A percentile compares a stretch with the other conserved stretches of the same genome.
phyloP scores from a whole-genome alignment of 805 yeast species.

The Cyberlindnera xylosilytica region DNA sequence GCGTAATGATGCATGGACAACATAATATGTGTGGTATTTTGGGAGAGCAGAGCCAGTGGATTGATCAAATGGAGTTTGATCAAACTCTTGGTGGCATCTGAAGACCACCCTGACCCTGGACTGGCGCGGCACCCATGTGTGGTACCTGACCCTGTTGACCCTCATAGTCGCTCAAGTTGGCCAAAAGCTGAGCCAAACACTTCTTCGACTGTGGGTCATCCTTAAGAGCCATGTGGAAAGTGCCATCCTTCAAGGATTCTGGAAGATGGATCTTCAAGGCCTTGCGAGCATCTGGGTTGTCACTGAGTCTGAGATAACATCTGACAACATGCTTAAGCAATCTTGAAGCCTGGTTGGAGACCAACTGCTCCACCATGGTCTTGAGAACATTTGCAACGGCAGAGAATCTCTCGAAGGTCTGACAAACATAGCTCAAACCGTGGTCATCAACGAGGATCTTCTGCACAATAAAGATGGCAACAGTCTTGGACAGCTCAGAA shows the following conservation, averaged over 20 bases:
- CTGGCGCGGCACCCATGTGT: slow-evolving; percentile 5
- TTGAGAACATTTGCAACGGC: slow-evolving; percentile 89
- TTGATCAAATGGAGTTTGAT: neutral
- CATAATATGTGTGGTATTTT: neutral
- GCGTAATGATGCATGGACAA: neutral
- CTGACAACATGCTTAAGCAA: slow-evolving; percentile 89
- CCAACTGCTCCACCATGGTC: slow-evolving; percentile 83
- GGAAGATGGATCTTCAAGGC: slow-evolving; percentile 83
- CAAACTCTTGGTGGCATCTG: slow-evolving; percentile 3
- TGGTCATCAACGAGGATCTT: slow-evolving; percentile 88
- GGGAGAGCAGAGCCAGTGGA: too few relatives aligned
- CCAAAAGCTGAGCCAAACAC: slow-evolving; percentile 78
- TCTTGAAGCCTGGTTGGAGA: slow-evolving; percentile 74
- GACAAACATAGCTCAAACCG: slow-evolving; percentile 89
- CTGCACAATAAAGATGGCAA: slow-evolving; percentile 93
- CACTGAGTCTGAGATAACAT: slow-evolving; percentile 87
- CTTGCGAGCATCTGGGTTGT: slow-evolving; percentile 85
- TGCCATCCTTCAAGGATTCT: slow-evolving; percentile 81
- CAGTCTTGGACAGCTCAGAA: slow-evolving; percentile 90
- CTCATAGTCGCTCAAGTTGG: slow-evolving; percentile 51
- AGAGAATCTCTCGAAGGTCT: slow-evolving; percentile 89
- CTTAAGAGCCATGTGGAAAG: slow-evolving; percentile 71
- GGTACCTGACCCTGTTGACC: slow-evolving; percentile 19
- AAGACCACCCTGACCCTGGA: slow-evolving; percentile 3
- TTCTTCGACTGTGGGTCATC: slow-evolving; percentile 89